Base-by-base conservation (phyloP, 202 grass and related monocot species). In the Carex sylvatica region DNA sequence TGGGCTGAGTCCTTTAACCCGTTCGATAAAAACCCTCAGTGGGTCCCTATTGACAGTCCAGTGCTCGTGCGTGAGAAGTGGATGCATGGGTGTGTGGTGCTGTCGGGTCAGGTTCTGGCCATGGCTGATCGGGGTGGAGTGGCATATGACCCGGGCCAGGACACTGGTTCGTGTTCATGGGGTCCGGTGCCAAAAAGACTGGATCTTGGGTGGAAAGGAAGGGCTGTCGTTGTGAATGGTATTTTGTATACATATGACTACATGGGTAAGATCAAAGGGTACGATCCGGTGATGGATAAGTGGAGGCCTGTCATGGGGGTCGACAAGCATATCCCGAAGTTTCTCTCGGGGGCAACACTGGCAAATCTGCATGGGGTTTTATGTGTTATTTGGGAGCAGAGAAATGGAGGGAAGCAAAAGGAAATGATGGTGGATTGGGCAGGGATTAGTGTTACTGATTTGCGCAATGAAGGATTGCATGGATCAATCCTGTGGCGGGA, bases 231-330 rank as follows among this genome's bases (percentile, higher is more conserved):
- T 35, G 89, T 98, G 28, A 86, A 82, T 15, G 90, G 80, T 12
- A 90, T 98, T 47, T 88, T 98, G 13, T 98, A 95, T 56, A 91
- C 95, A 2, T 98, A 98, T 70, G 90, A 98, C 78, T 98, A 88
- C 85, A 38, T 94, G 75, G 92, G 95, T 13, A 88, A 93, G 89
- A 93, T 98, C 15, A 91, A 88, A 69, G 95, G 95, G 3, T 98
- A 95, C 75, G 89, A 95, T 44, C 70, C 77, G 3, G 82, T 68
- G 31, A 66, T 53, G 6, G 87, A 98, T 82, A 73, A 86, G 52
- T 98, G 95, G 95, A 93, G 67, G 64, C 80, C 70, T 0, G 89
- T 98, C 54, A 82, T 91, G 83, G 90, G 92, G 0, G 9, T 98
- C 51, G 92, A 90, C 67, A 90, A 73, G 70, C 79, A 95, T 73